A percentile compares a stretch with the other conserved stretches of the same genome.
Conservation (phyloP, 2,329 filamentous ascomycete genomes). For the Sarocladiaceae sp. region DNA sequence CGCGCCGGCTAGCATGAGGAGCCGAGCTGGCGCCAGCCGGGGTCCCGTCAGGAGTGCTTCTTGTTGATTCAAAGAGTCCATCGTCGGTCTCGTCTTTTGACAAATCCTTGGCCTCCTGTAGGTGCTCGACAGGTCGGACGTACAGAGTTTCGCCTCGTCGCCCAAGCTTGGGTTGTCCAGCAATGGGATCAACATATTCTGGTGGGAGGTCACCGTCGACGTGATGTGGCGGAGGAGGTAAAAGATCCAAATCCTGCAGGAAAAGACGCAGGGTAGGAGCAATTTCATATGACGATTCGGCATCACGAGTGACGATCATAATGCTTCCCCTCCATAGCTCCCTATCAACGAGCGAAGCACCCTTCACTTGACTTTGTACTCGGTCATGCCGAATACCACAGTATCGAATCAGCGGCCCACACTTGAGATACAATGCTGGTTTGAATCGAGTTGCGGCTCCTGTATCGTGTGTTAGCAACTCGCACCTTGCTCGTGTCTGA, state of each 20-base stretch:
- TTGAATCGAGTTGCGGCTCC: constrained; percentile 65
- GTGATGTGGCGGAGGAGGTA: constrained; percentile 69
- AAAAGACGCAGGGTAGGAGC: constrained; percentile 78
- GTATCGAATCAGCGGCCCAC: constrained; percentile 84
- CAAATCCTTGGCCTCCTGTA: constrained; percentile 71
- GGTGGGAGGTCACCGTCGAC: constrained; percentile 61
- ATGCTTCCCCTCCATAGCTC: constrained; percentile 91
- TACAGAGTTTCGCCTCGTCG: constrained; percentile 81
- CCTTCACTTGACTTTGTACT: constrained; percentile 24
- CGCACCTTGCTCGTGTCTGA: background rate
- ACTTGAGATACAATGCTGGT: constrained; percentile 78
- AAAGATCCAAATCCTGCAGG: constrained; percentile 74
- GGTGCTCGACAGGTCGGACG: constrained; percentile 80
- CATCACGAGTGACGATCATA: constrained; percentile 90
- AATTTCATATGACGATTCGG: constrained; percentile 73
- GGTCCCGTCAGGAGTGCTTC: constrained; percentile 43
- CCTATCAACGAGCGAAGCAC: constrained; percentile 39
- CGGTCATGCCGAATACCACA: constrained; percentile 70
- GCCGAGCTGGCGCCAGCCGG: constrained; percentile 38
- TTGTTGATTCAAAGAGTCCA: constrained; percentile 70
- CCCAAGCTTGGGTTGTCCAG: constrained; percentile 79
- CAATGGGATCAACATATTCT: constrained; percentile 84
- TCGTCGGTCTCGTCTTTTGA: constrained; percentile 73
- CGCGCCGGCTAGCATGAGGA: constrained; percentile 44
- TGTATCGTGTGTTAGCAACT: constrained; percentile 14